A percentile compares a stretch with the other conserved stretches of the same genome.
Conservation (phyloP, 306 rosid species). For the Datisca glomerata region DNA sequence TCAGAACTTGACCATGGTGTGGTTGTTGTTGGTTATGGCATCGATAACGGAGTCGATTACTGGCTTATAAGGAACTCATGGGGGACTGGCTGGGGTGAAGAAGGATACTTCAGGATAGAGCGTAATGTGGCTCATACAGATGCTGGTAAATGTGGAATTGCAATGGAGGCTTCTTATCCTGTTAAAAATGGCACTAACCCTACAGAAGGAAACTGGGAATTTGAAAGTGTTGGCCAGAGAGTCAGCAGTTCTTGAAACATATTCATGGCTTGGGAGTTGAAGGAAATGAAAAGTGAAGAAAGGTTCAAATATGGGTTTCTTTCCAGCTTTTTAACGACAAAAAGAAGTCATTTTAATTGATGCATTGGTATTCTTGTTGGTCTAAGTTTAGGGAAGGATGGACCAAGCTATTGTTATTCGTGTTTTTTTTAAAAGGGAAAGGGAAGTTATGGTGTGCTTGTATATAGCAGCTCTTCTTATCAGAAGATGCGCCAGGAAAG, state of each 20-base stretch:
- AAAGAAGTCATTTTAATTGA: too few relatives aligned
- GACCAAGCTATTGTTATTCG: too few relatives aligned
- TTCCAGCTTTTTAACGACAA: too few relatives aligned
- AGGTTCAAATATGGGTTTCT: too few relatives aligned
- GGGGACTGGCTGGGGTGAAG: constrained; percentile 85
- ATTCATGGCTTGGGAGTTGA: too few relatives aligned
- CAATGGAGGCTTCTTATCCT: constrained; percentile 74
- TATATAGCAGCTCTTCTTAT: too few relatives aligned
- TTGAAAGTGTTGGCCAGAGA: constrained; percentile 11
- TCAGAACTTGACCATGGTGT: constrained; percentile 68
- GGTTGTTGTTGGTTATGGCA: constrained; percentile 75
- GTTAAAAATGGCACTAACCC: constrained; percentile 35
- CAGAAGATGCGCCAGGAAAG: too few relatives aligned
- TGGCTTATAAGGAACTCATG: constrained; percentile 97
- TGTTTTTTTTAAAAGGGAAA: too few relatives aligned
- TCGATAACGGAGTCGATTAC: constrained; percentile 67
- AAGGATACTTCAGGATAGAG: constrained; percentile 68
- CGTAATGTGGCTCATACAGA: constrained; percentile 28
- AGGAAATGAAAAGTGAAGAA: too few relatives aligned
- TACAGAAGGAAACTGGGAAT: constrained; percentile 10
- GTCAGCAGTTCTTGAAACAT: constrained; percentile 45
- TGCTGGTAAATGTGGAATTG: constrained; percentile 74
- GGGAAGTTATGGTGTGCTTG: too few relatives aligned
- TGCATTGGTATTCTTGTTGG: too few relatives aligned
- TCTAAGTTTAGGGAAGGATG: too few relatives aligned